A percentile compares a stretch with the other conserved stretches of the same genome.
Conservation (phyloP, 2,329 filamentous ascomycete genomes). For the Neurospora sp. region DNA sequence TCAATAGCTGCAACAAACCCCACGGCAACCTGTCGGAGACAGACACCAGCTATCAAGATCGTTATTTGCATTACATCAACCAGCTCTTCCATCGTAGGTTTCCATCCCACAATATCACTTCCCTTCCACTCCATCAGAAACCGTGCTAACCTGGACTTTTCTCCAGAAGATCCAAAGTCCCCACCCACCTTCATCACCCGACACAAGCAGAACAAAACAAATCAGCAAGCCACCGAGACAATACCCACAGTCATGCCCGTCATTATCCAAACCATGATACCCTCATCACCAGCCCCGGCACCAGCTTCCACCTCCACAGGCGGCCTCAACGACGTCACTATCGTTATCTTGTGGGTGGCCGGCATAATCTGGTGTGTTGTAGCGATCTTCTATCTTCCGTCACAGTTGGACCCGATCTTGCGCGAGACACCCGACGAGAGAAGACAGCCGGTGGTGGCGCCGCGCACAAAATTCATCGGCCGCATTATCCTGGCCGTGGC, state of each 20-base stretch:
- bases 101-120: not conserved
- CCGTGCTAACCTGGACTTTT: not conserved
- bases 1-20: not conserved
- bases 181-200: not conserved
- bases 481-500: not conserved
- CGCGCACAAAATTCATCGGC: not conserved
- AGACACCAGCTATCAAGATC: not conserved
- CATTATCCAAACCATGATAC: not conserved
- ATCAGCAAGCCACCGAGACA: not conserved
- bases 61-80: too few relatives aligned
- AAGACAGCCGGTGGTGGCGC: too few relatives aligned
- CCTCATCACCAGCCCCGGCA: not conserved
- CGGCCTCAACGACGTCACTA: not conserved
- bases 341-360: fast-evolving
- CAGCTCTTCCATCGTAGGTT: not conserved
- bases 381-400: not conserved
- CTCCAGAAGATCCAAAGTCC: not conserved
- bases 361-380: not conserved
- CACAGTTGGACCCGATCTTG: too few relatives aligned
- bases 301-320: not conserved
- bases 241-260: not conserved
- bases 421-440: too few relatives aligned
- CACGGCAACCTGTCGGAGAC: not conserved
- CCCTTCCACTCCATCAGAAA: not conserved
- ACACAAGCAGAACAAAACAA: not conserved